phyloP scores from a whole-genome alignment of 2,329 filamentous ascomycete species.

The Penicillium sclerotigenum region DNA sequence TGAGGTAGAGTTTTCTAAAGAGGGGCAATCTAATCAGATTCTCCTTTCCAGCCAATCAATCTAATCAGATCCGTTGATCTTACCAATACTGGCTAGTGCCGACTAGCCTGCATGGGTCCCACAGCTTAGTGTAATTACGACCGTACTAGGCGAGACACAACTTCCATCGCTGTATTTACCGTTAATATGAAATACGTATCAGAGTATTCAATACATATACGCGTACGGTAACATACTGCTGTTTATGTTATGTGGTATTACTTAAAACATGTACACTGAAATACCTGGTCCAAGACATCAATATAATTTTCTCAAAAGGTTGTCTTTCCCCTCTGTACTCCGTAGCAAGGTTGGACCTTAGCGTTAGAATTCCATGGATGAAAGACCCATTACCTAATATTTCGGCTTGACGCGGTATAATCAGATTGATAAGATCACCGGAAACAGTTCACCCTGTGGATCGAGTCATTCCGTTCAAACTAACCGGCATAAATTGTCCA shows the following conservation, averaged over 20 bases:
- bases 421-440: conserved; percentile 12
- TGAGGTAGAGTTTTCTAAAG: conserved; percentile 2
- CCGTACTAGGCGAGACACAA: not conserved
- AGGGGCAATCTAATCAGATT: conserved; percentile 14
- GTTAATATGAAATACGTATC: not conserved
- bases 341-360: too few species aligned
- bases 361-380: not conserved
- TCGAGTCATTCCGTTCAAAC: not conserved
- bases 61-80: conserved; percentile 22
- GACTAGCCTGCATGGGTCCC: not conserved
- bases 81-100: conserved; percentile 9
- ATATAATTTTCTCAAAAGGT: not conserved
- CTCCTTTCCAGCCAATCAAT: conserved; percentile 16
- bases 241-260: not conserved
- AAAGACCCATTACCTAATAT: conserved; percentile 9
- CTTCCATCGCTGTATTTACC: not conserved
- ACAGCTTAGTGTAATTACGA: not conserved
- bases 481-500: not conserved
- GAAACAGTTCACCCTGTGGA: conserved; percentile 1
- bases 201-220: not conserved
- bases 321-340: too few species aligned
- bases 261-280: not conserved
- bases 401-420: conserved; percentile 2
- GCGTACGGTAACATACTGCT: not conserved
- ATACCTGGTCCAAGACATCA: not conserved